These are phyloP conservation scores for Ganoderma boninense DNA, from an alignment of 1,284 basidiomycete species.

Conservation along the genomic window DNA sequence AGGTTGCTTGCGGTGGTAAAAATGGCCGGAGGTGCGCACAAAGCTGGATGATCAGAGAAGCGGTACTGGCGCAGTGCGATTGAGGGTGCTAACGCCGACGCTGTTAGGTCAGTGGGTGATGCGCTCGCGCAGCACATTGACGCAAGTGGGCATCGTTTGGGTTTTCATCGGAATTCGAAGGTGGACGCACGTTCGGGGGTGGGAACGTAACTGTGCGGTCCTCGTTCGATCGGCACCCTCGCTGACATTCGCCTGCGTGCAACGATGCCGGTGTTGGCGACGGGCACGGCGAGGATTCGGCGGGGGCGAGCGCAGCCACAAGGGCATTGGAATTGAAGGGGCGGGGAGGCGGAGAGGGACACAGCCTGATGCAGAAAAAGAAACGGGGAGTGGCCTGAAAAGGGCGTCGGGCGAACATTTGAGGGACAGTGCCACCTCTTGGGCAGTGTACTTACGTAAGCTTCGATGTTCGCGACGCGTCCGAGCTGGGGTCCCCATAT, in stretches of 20 bases:
- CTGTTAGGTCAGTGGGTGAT: slow-evolving; percentile 13
- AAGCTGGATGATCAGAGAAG: slow-evolving; percentile 8
- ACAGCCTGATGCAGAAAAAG: background rate
- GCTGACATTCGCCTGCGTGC: background rate
- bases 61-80: background rate
- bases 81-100: slow-evolving; percentile 10
- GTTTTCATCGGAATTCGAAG: slow-evolving; percentile 5
- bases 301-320: background rate
- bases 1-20: background rate
- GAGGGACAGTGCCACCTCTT: slow-evolving; percentile 18
- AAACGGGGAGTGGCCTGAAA: background rate
- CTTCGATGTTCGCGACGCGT: slow-evolving; percentile 30
- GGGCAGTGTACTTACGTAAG: slow-evolving; percentile 25
- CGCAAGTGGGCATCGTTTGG: background rate
- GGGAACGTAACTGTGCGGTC: background rate
- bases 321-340: background rate
- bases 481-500: slow-evolving; percentile 24
- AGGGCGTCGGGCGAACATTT: slow-evolving; percentile 2
- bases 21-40: slow-evolving; percentile 1
- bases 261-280: background rate
- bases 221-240: background rate
- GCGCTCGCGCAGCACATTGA: slow-evolving; percentile 11
- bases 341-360: background rate
- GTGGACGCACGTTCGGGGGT: slow-evolving; percentile 19
- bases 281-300: background rate